Evolutionary conservation across 2,329 filamentous ascomycete species (phyloP).

Genomic region (Diaporthe vaccinii): DNA sequence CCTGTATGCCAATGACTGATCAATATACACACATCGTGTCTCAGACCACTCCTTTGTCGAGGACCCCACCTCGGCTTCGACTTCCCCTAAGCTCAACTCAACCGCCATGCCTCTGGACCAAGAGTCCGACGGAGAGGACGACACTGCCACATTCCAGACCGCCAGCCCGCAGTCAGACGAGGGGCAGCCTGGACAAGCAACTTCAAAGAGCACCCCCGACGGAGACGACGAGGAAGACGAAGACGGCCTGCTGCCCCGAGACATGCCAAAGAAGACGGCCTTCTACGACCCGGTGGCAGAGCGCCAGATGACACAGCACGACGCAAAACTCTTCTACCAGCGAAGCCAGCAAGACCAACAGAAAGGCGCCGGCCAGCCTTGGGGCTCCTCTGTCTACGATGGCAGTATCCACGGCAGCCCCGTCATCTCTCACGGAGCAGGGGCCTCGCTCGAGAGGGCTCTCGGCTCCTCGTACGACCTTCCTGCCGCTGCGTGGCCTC

Average conservation of each 20-base stretch:
- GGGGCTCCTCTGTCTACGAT: constrained; percentile 52
- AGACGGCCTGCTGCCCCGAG: constrained; percentile 72
- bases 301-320: constrained; percentile 92
- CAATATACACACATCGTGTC: constrained; percentile 26
- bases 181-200: constrained; percentile 23
- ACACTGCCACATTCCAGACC: constrained; percentile 48
- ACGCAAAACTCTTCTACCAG: constrained; percentile 97
- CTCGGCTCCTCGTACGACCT: constrained; percentile 34
- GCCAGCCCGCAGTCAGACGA: constrained; percentile 51
- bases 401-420: constrained; percentile 63
- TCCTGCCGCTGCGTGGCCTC: constrained; percentile 39
- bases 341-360: constrained; percentile 77
- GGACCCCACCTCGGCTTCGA: constrained; percentile 51
- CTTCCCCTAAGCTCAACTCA: constrained; percentile 51
- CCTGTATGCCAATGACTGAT: constrained; percentile 26
- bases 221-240: constrained; percentile 49
- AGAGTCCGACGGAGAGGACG: constrained; percentile 55
- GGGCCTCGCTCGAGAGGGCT: constrained; percentile 33
- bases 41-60: constrained; percentile 46
- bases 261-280: constrained; percentile 79
- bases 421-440: constrained; percentile 48
- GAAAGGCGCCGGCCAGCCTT: constrained; percentile 53
- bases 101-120: constrained; percentile 49
- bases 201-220: constrained; percentile 38
- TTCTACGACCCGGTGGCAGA: constrained; percentile 96